These are phyloP conservation scores for Quercus bicolor DNA, from an alignment of 306 rosid species.

Conservation along the genomic window DNA sequence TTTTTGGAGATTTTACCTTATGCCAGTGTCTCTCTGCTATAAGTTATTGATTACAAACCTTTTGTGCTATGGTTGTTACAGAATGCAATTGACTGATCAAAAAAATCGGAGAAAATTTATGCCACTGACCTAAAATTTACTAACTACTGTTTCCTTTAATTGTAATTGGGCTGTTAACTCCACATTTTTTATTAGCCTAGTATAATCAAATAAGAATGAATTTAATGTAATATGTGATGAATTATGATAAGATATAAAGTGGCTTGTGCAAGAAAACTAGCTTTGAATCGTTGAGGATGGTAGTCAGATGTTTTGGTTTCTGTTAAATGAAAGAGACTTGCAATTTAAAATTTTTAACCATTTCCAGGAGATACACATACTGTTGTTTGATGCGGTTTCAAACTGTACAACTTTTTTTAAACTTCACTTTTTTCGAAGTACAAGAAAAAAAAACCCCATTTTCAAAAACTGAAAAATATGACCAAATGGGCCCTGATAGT, in stretches of 20 bases:
- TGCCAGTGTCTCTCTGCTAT: not conserved
- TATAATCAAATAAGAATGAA: no score
- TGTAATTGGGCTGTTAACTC: not conserved
- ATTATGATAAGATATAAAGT: no score
- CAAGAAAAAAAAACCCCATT: no score
- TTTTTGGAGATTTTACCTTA: slow-evolving; percentile 9
- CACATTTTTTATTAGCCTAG: no score
- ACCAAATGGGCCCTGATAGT: no score
- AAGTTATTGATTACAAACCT: not conserved
- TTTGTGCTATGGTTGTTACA: not conserved
- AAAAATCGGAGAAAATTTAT: not conserved
- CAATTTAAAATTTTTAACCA: not conserved
- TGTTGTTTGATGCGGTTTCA: not conserved
- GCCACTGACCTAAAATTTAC: not conserved
- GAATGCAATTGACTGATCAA: not conserved
- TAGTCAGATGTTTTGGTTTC: not conserved
- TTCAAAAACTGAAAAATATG: no score
- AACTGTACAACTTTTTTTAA: no score
- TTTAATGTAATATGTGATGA: no score
- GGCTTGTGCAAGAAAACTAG: no score
- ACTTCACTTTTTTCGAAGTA: no score
- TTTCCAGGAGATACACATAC: not conserved
- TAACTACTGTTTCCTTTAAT: not conserved
- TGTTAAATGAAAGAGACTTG: not conserved
- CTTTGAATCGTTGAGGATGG: not conserved